Percentiles rank a stretch among this genome's conserved stretches.
Conservation (phyloP, 768 basidiomycete species). For the Aureoboletus auriporus region DNA sequence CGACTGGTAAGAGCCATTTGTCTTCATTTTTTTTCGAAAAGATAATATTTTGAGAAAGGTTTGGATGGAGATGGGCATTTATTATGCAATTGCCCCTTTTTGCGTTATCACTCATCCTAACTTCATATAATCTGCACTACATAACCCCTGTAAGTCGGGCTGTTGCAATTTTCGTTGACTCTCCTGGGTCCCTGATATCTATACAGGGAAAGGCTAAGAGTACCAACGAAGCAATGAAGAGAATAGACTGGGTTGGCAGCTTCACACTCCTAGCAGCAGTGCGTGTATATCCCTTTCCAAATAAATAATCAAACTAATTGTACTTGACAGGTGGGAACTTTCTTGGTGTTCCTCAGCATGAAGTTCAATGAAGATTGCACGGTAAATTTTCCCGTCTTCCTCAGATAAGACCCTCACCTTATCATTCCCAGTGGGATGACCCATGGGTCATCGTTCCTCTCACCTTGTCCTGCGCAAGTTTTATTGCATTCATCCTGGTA, state of each 20-base stretch:
- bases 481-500: constrained; percentile 52
- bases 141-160: constrained; percentile 55
- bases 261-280: constrained; percentile 58
- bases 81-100: constrained; percentile 71
- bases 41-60: constrained; percentile 33
- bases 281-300: constrained; percentile 21
- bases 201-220: constrained; percentile 63
- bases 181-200: background rate
- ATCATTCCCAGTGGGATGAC: constrained; percentile 47
- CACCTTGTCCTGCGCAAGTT: constrained; percentile 39
- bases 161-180: too few species aligned
- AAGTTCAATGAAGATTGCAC: constrained; percentile 63
- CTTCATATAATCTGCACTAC: constrained; percentile 57
- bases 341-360: constrained; percentile 65
- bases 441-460: constrained; percentile 53
- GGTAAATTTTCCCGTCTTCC: constrained; percentile 33
- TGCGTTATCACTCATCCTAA: constrained; percentile 53
- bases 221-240: constrained; percentile 60
- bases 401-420: constrained; percentile 2
- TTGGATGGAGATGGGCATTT: constrained; percentile 84
- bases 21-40: background rate
- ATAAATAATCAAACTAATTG: background rate
- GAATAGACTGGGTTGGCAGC: constrained; percentile 82
- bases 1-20: constrained; percentile 48
- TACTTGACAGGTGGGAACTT: constrained; percentile 45